Percentiles rank a stretch among this genome's conserved stretches.
Evolutionary conservation across 352 stramenopile species (phyloP).

Genomic region (Pilasporangium apinafurcum): DNA sequence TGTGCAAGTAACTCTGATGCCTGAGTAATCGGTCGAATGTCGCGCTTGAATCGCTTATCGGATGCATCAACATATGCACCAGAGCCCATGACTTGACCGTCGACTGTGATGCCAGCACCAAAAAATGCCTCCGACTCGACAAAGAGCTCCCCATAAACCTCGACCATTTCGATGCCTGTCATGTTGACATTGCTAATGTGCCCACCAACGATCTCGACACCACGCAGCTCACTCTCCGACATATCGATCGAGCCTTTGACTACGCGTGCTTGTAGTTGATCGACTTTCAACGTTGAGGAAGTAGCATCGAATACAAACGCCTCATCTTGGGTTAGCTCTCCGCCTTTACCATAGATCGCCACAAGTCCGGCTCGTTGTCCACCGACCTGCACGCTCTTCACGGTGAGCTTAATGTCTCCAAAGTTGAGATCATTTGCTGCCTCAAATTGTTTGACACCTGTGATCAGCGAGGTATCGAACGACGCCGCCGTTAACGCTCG

Average conservation of each 20-base stretch:
- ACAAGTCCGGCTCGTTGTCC: constrained; percentile 47
- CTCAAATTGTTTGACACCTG: constrained; percentile 47
- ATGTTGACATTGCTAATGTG: constrained; percentile 79
- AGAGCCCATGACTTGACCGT: constrained; percentile 86
- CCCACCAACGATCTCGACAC: constrained; percentile 67
- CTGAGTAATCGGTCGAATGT: constrained; percentile 44
- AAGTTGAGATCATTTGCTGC: constrained; percentile 70
- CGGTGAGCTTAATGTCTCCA: constrained; percentile 62
- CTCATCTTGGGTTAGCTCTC: constrained; percentile 50
- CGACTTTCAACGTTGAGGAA: constrained; percentile 22
- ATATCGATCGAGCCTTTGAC: constrained; percentile 75
- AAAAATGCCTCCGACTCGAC: constrained; percentile 82
- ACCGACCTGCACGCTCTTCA: constrained; percentile 53
- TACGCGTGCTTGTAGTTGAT: constrained; percentile 38
- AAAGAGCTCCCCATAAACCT: constrained; percentile 77
- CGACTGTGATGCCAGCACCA: constrained; percentile 76
- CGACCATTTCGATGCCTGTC: constrained; percentile 56
- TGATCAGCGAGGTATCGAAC: constrained; percentile 57
- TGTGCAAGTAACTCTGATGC: constrained; percentile 33
- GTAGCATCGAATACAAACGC: constrained; percentile 56
- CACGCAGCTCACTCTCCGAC: constrained; percentile 54
- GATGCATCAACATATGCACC: constrained; percentile 90
- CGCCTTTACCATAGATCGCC: constrained; percentile 65
- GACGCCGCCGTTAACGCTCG: constrained; percentile 55
- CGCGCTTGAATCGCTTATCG: constrained; percentile 81